Evolutionary conservation across 2,329 filamentous ascomycete species (phyloP), one percentile per base, ranked within the genome.

Genomic region (Colletotrichum sp.): DNA sequence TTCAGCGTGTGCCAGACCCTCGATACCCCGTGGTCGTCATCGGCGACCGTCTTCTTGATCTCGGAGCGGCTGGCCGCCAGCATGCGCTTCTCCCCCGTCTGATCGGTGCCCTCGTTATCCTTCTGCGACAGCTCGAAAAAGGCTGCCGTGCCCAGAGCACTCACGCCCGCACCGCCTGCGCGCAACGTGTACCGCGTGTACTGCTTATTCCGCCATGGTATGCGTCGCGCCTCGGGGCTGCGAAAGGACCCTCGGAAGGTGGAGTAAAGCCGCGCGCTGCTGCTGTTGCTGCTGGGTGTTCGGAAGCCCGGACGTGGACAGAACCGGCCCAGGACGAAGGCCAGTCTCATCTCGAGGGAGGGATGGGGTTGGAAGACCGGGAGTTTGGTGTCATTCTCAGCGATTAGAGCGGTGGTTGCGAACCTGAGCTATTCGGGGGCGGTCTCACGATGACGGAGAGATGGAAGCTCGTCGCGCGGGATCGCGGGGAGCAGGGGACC

Each of bases 41-140:
- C 88, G 2, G 91, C 88, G 2, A 96, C 90, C 43, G 89, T 89
- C 80, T 94, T 95, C 72, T 89, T 88, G 43, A 98, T 91, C 85
- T 98, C 96, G 71, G 92, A 87, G 56, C 94, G 89, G 48, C 96
- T 98, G 4, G 90, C 92, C 82, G 96, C 91, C 16, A 98, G 90
- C 96, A 98, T 98, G 78, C 95, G 94, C 84, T 91, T 91, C 85
- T 98, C 96, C 30, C 92, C 91, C 4, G 96, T 98, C 81, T 94
- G 83, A 21, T 87, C 83, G 5, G 85, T 83, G 56, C 84, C 86
- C 48, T 79, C 83, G 77, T 91, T 89, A 56, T 91, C 88, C 76
- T 88, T 83, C 79, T 92, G 89, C 6, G 91, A 90, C 8, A 93
- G 83, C 79, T 89, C 86, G 58, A 93, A 86, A 81, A 93, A 93